A percentile compares a stretch with the other conserved stretches of the same genome.
Conservation (phyloP, 2,329 filamentous ascomycete genomes). For the Daldinia sp. region DNA sequence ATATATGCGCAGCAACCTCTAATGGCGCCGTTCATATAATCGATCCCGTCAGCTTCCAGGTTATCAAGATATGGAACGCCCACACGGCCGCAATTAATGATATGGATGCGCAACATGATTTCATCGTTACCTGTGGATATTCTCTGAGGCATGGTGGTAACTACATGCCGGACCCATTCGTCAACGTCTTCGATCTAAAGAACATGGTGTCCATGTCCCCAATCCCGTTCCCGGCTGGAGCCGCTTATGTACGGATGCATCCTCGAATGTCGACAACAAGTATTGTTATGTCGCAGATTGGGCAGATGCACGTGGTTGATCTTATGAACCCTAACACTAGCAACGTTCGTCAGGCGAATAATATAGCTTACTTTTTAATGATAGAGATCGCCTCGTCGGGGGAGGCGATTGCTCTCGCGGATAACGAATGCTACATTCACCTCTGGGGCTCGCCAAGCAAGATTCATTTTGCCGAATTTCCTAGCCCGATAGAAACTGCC, state of each 20-base stretch:
- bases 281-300: constrained; percentile 90
- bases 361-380: constrained; percentile 78
- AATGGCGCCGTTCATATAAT: constrained; percentile 87
- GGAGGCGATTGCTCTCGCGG: constrained; percentile 84
- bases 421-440: constrained; percentile 82
- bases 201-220: constrained; percentile 88
- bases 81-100: constrained; percentile 92
- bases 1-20: constrained; percentile 91
- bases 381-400: constrained; percentile 91
- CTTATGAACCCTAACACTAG: constrained; percentile 92
- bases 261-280: constrained; percentile 95
- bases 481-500: constrained; percentile 81
- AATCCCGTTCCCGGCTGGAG: constrained; percentile 91
- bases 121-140: constrained; percentile 94
- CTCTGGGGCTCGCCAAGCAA: constrained; percentile 91
- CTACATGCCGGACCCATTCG: constrained; percentile 89
- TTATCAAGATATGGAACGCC: constrained; percentile 90
- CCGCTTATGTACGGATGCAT: constrained; percentile 96
- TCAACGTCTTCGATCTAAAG: constrained; percentile 96
- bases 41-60: constrained; percentile 79
- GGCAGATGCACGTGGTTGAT: constrained; percentile 95
- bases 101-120: constrained; percentile 97
- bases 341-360: constrained; percentile 85
- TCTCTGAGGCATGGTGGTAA: constrained; percentile 83
- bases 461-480: constrained; percentile 86